Evolutionary conservation across 2,329 filamentous ascomycete genomes (phyloP), one percentile per base, ranked within the genome.

Genomic region (Fusarium sp.): DNA sequence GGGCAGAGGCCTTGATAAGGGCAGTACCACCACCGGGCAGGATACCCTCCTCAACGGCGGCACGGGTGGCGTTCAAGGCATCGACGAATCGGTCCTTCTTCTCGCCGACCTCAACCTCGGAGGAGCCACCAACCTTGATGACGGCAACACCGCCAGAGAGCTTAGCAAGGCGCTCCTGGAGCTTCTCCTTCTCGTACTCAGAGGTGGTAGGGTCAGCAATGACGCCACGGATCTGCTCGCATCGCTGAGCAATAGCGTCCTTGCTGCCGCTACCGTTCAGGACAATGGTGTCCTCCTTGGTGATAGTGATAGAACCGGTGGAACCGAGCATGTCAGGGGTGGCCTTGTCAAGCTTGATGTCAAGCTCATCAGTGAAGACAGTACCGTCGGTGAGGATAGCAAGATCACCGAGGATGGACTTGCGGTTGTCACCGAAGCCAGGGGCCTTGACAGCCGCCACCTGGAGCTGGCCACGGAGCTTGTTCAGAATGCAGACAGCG

Each of bases 11-110:
- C 92, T 99, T 99, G 85, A 99, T 92, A 58, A 99, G 91, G 79
- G 95, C 96, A 80, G 96, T 99, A 83, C 96, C 96, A 90, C 96
- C 96, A 87, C 96, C 96, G 77, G 96, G 96, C 75, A 99, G 92
- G 84, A 99, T 99, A 85, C 96, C 96, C 87, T 98, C 95, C 90
- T 99, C 96, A 76, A 99, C 96, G 79, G 96, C 96, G 78, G 96
- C 96, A 79, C 96, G 95, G 75, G 96, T 99, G 77, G 96, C 96
- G 85, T 99, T 99, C 71, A 99, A 88, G 68, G 96, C 96, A 85
- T 99, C 96, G 72, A 99, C 96, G 79, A 98, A 97, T 83, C 96
- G 94, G 84, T 99, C 96, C 91, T 99, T 99, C 94, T 99, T 99
- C 91, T 99, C 96, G 77, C 95, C 93, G 64, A 99, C 96, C 89